Percentiles rank a stretch among this genome's conserved stretches.
phyloP scores from a whole-genome alignment of 192 early-diverging fungal genomes.

The Entophlyctis luteolus region DNA sequence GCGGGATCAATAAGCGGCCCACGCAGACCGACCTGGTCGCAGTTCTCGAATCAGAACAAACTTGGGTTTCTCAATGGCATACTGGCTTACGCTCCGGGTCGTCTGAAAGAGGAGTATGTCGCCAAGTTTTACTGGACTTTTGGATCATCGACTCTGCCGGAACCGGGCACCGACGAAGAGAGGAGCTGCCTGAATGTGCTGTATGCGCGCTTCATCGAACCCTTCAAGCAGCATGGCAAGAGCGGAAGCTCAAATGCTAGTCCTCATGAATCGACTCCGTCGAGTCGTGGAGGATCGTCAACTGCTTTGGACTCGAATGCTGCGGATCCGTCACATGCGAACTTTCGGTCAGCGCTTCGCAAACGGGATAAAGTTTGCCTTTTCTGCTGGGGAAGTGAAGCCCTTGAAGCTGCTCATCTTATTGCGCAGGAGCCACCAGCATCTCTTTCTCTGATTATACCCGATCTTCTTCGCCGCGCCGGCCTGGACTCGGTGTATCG shows the following conservation, averaged over 20 bases:
- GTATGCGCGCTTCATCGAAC: constrained; percentile 9
- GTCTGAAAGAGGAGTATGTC: background rate
- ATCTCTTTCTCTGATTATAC: background rate
- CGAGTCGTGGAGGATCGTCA: background rate
- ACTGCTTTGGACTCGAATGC: background rate
- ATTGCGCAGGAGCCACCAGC: background rate
- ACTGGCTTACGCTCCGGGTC: background rate
- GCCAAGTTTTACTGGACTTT: constrained; percentile 10
- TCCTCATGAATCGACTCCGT: background rate
- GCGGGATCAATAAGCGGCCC: background rate
- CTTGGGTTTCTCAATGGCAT: background rate
- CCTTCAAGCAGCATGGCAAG: background rate
- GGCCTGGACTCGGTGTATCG: background rate
- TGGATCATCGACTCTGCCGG: background rate
- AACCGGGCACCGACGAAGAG: background rate
- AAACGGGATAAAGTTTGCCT: constrained; percentile 4
- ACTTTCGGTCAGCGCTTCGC: background rate
- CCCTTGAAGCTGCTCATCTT: constrained; percentile 4
- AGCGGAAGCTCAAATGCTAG: constrained; percentile 11
- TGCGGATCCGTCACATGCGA: too few relatives aligned
- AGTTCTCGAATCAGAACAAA: background rate
- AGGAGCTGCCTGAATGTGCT: background rate
- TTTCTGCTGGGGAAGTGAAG: background rate
- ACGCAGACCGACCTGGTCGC: background rate
- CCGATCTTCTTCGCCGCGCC: background rate